Base-by-base conservation (phyloP, 106 monocot species). In the Xerophyta viscosa region DNA sequence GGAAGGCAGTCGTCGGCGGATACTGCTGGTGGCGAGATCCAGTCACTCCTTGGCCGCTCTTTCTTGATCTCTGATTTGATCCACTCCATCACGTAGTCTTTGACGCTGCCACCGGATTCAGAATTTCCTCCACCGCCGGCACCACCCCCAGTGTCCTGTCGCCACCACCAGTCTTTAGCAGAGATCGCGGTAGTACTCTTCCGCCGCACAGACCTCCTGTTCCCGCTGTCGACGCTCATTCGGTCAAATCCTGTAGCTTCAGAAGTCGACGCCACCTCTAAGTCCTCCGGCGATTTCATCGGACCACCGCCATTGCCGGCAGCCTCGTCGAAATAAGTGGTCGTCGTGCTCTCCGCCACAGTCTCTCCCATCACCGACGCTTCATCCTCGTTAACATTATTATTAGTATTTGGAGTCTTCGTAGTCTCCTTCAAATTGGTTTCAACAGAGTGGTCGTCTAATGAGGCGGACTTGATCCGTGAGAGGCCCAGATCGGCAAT, bases 1-100 rank as follows among this genome's bases (percentile, higher is more conserved):
- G 65, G 65, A 26, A 59, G 31, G 64, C 58, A 63, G 28, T 60
- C 63, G 31, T 68, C 78, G 0, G 58, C 58, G 15, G 56, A n/a
- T n/a, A n/a, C n/a, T n/a, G n/a, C 3, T 0, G 48, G 53, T 0
- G 59, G 43, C 0, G 55, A 50, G 20, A 67, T 61, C 73, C 67
- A 77, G 22, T 73, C 70, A 11, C 73, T 65, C 65, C 69, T 79
- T 0, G 89, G 89, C 37, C 82, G 60, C 71, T 86, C 77, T 52
- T 85, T 98, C 75, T 78, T 81, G 41, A 98, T 77, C 68, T 98
- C 96, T 6, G 89, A 81, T 18, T 76, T 66, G 44, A 98, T 89
- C 96, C 96, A 98, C 46, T 98, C 82, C 89, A 98, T 89, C 54
- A 98, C 96, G 48, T 98, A 98, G 46, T 98, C 96, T 71, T 89